Conservation (phyloP, 768 basidiomycete genomes). For the Russula foetens region DNA sequence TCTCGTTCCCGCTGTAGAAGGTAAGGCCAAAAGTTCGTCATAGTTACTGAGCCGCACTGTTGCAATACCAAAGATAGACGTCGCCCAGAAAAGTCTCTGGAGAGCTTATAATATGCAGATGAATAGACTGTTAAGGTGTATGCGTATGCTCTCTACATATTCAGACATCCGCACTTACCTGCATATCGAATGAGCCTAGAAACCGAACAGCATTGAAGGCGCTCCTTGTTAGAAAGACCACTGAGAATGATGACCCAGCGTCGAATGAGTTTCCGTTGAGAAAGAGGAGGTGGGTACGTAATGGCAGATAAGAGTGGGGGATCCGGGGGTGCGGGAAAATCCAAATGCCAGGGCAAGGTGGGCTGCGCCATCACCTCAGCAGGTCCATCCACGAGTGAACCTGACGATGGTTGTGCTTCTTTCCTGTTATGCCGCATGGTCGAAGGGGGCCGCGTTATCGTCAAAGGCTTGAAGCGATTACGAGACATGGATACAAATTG, state of each 20-base stretch:
- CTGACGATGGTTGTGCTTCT: not conserved
- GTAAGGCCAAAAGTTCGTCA: constrained; percentile 70
- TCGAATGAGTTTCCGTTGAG: constrained; percentile 48
- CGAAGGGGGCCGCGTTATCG: not conserved
- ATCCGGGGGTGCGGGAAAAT: constrained; percentile 27
- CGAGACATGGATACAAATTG: not conserved
- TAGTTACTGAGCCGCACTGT: constrained; percentile 29
- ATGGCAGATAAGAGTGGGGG: constrained; percentile 33
- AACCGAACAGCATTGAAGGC: constrained; percentile 40
- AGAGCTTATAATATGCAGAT: constrained; percentile 46
- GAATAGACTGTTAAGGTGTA: constrained; percentile 44
- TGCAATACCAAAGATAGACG: constrained; percentile 37
- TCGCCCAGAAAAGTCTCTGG: constrained; percentile 38
- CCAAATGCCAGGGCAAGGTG: constrained; percentile 25
- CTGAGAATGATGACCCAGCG: constrained; percentile 48
- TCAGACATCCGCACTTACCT: constrained; percentile 30
- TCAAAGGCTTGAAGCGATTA: constrained; percentile 10
- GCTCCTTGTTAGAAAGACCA: constrained; percentile 36
- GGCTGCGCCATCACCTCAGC: not conserved
- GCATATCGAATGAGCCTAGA: constrained; percentile 59
- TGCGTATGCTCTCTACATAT: not conserved
- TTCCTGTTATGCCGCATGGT: not conserved
- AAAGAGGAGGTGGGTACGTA: constrained; percentile 47
- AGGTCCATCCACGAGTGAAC: not conserved
- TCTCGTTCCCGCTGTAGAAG: constrained; percentile 44